Evolutionary conservation across 2,329 filamentous ascomycete genomes (phyloP), one percentile per base, ranked within the genome.

Genomic region (Daldinia sp.): DNA sequence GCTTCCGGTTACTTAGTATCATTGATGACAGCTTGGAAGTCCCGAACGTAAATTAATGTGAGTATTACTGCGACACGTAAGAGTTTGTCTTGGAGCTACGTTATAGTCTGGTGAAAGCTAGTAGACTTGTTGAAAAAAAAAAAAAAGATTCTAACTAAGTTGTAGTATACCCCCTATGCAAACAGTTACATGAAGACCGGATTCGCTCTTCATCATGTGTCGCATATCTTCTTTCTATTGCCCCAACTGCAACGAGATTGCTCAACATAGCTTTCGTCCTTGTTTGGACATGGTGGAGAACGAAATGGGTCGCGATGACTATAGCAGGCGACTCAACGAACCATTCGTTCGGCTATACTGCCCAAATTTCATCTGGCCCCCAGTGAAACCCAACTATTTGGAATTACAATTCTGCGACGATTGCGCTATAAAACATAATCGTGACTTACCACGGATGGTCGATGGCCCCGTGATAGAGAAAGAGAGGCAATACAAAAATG

Each of bases 281-380:
- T 50, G 48, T 6, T 21, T 25, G 13, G 30, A 21, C 15, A 5
- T 35, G 15, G 30, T 50, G 2, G 19, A 34, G 4, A 25, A 4
- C 1, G 19, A 43, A n/a, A 43, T 43, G 39, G 11, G 8, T 21
- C 39, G 19, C 3, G 8, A 10, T 3, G 10, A 25, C 11, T 13
- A 21, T 10, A 1, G 5, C 35, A 39, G 6, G n/a, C 19, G 5
- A 25, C 3, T n/a, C 10, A 7, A 17, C 17, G 17, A 2, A 11
- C 39, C 39, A 2, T 43, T 3, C n/a, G 10, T 34, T 8, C 48
- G 48, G 4, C 1, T 50, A 2, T 6, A 34, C 32, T 58, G 54
- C 15, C 15, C 41, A 5, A 15, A 63, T 0, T 13, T 70, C 9
- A 27, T 48, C 30, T 70, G 68, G 70, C 68, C 70, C 1, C 50